phyloP scores from a whole-genome alignment of 768 basidiomycete species.

The Termitomyces eurrhizus region DNA sequence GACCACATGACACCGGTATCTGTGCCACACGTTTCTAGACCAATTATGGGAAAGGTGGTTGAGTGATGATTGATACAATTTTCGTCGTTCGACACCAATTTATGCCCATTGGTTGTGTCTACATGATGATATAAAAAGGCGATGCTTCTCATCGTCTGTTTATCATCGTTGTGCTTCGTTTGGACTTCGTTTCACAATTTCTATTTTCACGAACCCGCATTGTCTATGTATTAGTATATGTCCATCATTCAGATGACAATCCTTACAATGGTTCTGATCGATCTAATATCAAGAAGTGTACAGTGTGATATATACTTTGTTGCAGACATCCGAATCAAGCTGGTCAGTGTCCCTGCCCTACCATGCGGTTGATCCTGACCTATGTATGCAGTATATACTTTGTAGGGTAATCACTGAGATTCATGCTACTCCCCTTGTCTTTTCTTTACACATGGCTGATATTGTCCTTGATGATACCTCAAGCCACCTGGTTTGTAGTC shows the following conservation, averaged over 20 bases:
- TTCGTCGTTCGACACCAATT: background rate
- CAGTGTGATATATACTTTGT: background rate
- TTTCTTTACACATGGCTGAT: background rate
- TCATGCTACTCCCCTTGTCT: background rate
- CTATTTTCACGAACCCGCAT: background rate
- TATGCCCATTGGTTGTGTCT: background rate
- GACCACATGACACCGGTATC: background rate
- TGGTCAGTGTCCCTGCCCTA: background rate
- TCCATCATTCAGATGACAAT: background rate
- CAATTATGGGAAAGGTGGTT: background rate
- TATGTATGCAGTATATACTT: background rate
- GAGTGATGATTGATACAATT: background rate
- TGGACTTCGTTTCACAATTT: background rate
- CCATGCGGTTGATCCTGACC: background rate
- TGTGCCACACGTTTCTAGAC: background rate
- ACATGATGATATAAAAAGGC: background rate
- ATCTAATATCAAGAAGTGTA: background rate
- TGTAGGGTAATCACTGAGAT: background rate
- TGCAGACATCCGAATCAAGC: background rate
- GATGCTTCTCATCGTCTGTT: background rate
- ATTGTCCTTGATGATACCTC: background rate
- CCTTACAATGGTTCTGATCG: background rate
- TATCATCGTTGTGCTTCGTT: background rate
- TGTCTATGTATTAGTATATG: background rate
- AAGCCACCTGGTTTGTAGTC: background rate